Evolutionary conservation across 805 yeast species (phyloP).

Genomic region (Debaryomyces maramus): DNA sequence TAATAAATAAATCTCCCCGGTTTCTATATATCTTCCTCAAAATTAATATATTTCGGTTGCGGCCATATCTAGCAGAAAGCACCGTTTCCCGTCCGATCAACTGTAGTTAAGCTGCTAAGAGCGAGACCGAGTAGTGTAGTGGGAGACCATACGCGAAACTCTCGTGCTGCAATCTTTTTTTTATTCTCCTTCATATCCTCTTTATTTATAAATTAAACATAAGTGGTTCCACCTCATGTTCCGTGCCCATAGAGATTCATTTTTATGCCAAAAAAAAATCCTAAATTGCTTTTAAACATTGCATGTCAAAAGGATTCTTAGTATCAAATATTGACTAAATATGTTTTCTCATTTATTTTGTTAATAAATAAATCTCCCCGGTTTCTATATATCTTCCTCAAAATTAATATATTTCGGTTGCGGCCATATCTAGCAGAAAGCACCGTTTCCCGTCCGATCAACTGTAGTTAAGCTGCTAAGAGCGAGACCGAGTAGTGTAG

Average conservation of each 20-base stretch:
- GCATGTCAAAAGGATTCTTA: too few species aligned
- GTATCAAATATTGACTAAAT: too few species aligned
- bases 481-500: conserved; percentile 58
- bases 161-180: conserved; percentile 52
- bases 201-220: too few species aligned
- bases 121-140: conserved; percentile 58
- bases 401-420: conserved; percentile 45
- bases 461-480: conserved; percentile 59
- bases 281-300: too few species aligned
- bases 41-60: conserved; percentile 47
- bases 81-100: conserved; percentile 64
- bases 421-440: conserved; percentile 62
- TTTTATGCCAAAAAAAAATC: too few species aligned
- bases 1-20: background rate
- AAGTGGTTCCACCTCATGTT: too few species aligned
- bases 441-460: conserved; percentile 65
- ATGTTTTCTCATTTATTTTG: conserved; percentile 1
- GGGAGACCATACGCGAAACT: conserved; percentile 61
- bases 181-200: conserved; percentile 14
- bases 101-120: conserved; percentile 58
- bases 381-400: conserved; percentile 1
- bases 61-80: conserved; percentile 62
- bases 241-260: too few species aligned
- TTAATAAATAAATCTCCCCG: background rate
- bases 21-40: conserved; percentile 1